Evolutionary conservation across 257 asterid genomes (phyloP).

Genomic region (Jasminum sambac): DNA sequence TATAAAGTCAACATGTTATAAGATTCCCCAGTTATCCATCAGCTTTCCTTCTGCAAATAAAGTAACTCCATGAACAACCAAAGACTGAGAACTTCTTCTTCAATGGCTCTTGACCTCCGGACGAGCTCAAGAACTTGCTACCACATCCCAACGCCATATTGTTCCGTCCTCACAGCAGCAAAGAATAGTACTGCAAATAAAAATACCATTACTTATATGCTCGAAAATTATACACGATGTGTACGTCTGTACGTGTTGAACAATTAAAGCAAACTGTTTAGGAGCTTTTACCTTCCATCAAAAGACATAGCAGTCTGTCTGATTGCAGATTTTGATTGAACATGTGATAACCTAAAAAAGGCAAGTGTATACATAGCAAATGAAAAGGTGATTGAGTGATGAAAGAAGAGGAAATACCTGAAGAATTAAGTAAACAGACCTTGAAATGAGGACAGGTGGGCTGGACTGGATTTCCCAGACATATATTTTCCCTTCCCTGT

Average conservation of each 20-base stretch:
- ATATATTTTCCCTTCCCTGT: slow-evolving; percentile 90
- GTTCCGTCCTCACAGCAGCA: slow-evolving; percentile 99
- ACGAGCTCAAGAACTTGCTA: slow-evolving; percentile 53
- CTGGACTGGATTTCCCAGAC: slow-evolving; percentile 93
- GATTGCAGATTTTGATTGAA: slow-evolving; percentile 82
- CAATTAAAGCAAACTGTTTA: neutral
- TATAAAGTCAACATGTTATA: neutral
- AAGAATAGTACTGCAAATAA: slow-evolving; percentile 71
- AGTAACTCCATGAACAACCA: too few relatives aligned
- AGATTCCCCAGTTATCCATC: too few relatives aligned
- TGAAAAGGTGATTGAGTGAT: neutral
- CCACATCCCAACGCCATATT: slow-evolving; percentile 98
- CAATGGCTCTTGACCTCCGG: neutral
- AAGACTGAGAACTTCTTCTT: neutral
- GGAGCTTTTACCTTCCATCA: slow-evolving; percentile 77
- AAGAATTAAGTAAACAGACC: slow-evolving; percentile 40
- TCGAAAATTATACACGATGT: neutral
- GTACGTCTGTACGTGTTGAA: neutral
- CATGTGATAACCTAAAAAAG: slow-evolving; percentile 67
- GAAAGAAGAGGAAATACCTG: neutral
- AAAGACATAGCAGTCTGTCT: slow-evolving; percentile 90
- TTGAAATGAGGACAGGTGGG: slow-evolving; percentile 83
- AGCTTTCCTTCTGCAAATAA: too few relatives aligned
- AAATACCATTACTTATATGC: slow-evolving; percentile 14
- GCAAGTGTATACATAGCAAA: neutral